Percentiles rank a stretch among this genome's conserved stretches.
phyloP scores from a whole-genome alignment of 495 filamentous ascomycete genomes.

The Neurospora cerealis region DNA sequence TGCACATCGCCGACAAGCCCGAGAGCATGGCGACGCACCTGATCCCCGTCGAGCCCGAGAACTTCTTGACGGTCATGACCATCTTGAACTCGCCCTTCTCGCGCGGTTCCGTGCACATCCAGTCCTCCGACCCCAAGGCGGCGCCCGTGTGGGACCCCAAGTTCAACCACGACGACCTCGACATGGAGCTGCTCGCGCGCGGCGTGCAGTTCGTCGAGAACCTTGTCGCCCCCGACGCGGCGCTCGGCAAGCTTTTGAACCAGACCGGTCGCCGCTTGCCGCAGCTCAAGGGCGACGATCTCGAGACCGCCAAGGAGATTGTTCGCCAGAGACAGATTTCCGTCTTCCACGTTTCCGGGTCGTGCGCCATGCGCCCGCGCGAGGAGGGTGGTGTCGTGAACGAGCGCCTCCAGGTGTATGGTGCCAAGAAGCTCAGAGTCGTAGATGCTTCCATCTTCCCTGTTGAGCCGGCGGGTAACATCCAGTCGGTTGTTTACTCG shows the following conservation, averaged over 20 bases:
- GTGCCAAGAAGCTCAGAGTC: conserved; percentile 34
- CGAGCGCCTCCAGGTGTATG: conserved; percentile 38
- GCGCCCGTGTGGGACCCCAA: conserved; percentile 43
- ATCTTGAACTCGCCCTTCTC: conserved; percentile 43
- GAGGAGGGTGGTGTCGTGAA: conserved; percentile 34
- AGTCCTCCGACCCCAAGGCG: conserved; percentile 20
- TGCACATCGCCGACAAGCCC: conserved; percentile 22
- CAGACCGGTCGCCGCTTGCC: conserved; percentile 17
- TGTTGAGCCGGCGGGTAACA: conserved; percentile 36
- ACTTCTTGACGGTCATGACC: conserved; percentile 30
- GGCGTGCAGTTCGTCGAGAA: conserved; percentile 35
- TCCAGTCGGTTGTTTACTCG: conserved; percentile 42
- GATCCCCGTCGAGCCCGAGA: conserved; percentile 20
- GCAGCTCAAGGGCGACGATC: conserved; percentile 12
- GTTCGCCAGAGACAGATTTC: conserved; percentile 27
- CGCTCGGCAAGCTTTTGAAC: conserved; percentile 29
- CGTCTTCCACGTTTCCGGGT: conserved; percentile 30
- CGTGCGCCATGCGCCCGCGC: conserved; percentile 26
- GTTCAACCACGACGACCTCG: conserved; percentile 44
- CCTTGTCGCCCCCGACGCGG: conserved; percentile 27
- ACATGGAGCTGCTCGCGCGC: conserved; percentile 39
- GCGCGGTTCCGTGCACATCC: conserved; percentile 48
- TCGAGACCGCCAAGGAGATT: conserved; percentile 28
- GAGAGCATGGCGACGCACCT: conserved; percentile 27
- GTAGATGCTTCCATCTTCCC: conserved; percentile 49